Base-by-base conservation (phyloP, 2,329 filamentous ascomycete genomes). In the Aspergillus aculeatus region DNA sequence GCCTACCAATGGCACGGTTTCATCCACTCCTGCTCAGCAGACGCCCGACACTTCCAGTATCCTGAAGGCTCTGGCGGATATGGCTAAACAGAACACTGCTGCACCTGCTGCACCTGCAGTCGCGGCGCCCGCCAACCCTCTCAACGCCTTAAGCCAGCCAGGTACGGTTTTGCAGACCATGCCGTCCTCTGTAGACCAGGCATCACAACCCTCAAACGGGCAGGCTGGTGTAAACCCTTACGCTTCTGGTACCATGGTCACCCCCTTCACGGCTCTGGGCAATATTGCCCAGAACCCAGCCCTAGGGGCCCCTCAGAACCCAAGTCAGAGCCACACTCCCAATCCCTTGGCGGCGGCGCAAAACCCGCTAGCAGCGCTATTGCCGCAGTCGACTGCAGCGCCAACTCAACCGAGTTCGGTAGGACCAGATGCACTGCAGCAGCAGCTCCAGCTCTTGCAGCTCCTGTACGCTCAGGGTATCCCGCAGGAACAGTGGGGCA, bases 41-140 rank as follows among this genome's bases (percentile, higher is more conserved):
- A 73, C 82, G 58, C 82, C 81, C 62, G 88, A 84, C 66, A 85
- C 83, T 35, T 83, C 83, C 47, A 83, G 86, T 65, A 92, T 95
- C 68, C 82, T 93, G 76, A 89, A 90, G 73, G 89, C 89, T 49
- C 83, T 95, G 64, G 89, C 90, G 64, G 91, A 90, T 71, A 89
- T 95, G 78, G 89, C 90, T 44, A 89, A 90, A 65, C 89, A 91
- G 75, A 92, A 87, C 73, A 84, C 84, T 62, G 76, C 82, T 41
- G 77, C 81, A 50, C 77, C 83, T 55, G 66, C 75, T 61, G 69
- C 75, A 24, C 68, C 77, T 23, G 65, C 71, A 29, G 69, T 73
- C 52, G 64, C 73, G 52, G 72, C 77, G 21, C 73, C 73, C 60
- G 65, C 73, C 71, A 81, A 77, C 69, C 72, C 78, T 65, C 76